Percentiles rank a stretch among this genome's conserved stretches.
These are phyloP conservation scores for Phytophthora pluvialis DNA, from an alignment of 352 stramenopile species.

Conservation along the genomic window DNA sequence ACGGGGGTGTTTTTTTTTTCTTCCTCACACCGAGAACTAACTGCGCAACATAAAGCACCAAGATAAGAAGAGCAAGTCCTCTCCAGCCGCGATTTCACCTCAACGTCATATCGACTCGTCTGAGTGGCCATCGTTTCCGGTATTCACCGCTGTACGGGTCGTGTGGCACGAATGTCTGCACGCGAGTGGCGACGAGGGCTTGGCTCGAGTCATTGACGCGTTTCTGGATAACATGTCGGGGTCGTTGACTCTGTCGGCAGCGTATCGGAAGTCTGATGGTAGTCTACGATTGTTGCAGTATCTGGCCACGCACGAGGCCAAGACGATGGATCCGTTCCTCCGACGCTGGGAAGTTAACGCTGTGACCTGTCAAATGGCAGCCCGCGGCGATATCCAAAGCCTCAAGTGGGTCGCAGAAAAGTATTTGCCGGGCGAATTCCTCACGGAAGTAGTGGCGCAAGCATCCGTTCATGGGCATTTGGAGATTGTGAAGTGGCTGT, in stretches of 20 bases:
- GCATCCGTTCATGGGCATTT: constrained; percentile 18
- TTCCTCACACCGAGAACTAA: no score
- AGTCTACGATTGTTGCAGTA: neutral
- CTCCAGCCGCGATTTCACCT: neutral
- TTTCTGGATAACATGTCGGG: neutral
- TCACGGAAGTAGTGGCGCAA: constrained; percentile 11
- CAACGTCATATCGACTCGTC: neutral
- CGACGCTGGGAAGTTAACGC: constrained; percentile 10
- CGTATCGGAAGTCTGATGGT: constrained; percentile 1
- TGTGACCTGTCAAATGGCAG: neutral
- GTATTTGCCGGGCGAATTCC: constrained; percentile 2
- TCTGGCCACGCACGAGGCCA: neutral
- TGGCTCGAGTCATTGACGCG: neutral
- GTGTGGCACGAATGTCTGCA: neutral
- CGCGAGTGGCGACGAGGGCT: neutral
- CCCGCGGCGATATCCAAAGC: constrained; percentile 10
- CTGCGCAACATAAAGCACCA: neutral
- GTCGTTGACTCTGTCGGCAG: neutral
- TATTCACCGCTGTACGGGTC: constrained; percentile 3
- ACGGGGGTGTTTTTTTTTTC: no score
- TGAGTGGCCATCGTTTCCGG: constrained; percentile 2
- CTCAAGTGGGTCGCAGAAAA: constrained; percentile 18
- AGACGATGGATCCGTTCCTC: constrained; percentile 11
- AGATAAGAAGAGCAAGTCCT: neutral
- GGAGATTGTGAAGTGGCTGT: constrained; percentile 22